Evolutionary conservation across 2,329 filamentous ascomycete genomes (phyloP), one percentile per base, ranked within the genome.

Genomic region (Aspergillus sp.): DNA sequence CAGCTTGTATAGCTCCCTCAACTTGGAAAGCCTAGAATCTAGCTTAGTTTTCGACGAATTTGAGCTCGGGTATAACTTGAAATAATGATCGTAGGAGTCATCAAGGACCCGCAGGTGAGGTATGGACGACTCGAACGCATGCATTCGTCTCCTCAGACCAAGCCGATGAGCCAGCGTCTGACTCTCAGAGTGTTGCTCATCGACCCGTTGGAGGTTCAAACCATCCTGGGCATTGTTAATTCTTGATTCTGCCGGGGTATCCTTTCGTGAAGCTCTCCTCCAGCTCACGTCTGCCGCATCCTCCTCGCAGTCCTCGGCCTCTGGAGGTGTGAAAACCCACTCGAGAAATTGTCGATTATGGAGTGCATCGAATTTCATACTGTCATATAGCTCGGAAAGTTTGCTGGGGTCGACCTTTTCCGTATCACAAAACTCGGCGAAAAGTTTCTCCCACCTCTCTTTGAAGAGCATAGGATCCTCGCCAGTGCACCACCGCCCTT

Each of bases 361-460:
- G 13, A 99, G 82, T 1, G 95, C 95, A 73, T 99, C 95, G 64
- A 98, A 99, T 75, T 99, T 99, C 95, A 99, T 98, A 19, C 93
- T 98, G 74, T 99, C 95, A 73, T 99, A 99, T 3, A 99, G 83
- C 77, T 99, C 95, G 5, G 92, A 97, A 61, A 99, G 93, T 79
- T 99, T 99, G 81, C 93, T 96, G 17, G 96, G 96, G 74, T 99
- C 95, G 17, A 98, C 92, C 79, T 99, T 99, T 69, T 99, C 95
- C 1, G 90, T 89, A 73, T 99, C 96, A 64, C 90, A 95, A 69
- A 99, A 99, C 71, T 99, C 95, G 48, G 88, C 86, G 76, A 99
- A 99, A 2, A 99, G 83, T 78, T 99, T 99, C 77, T 98, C 95
- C 95, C 95, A 99, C 30, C 95, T 86, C 74, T 99, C 95, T 65